phyloP scores from a whole-genome alignment of 2,329 filamentous ascomycete species.

The Huntiella abstrusa region DNA sequence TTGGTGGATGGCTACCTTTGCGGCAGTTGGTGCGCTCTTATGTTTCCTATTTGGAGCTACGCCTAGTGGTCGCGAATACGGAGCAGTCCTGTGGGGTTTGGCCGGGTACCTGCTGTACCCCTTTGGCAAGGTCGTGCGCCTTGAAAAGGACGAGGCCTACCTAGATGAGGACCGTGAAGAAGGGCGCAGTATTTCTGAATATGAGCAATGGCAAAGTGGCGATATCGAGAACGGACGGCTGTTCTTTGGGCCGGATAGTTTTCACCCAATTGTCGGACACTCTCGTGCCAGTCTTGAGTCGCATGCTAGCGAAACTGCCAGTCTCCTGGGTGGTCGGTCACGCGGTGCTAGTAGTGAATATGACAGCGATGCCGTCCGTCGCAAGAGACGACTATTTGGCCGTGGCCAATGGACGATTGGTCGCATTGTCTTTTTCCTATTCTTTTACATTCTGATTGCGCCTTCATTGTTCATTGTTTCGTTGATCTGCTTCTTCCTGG shows the following conservation, averaged over 20 bases:
- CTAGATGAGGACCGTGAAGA: slow-evolving; percentile 88
- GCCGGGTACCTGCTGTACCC: slow-evolving; percentile 82
- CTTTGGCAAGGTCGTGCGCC: slow-evolving; percentile 86
- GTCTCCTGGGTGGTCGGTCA: slow-evolving; percentile 49
- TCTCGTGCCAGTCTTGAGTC: slow-evolving; percentile 82
- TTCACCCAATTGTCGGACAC: slow-evolving; percentile 65
- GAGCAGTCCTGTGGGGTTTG: slow-evolving; percentile 65
- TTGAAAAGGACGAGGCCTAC: slow-evolving; percentile 88
- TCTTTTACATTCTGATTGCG: slow-evolving; percentile 86
- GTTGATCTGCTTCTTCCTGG: slow-evolving; percentile 80
- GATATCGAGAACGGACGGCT: slow-evolving; percentile 89
- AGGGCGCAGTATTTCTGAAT: slow-evolving; percentile 91
- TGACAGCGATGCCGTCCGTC: slow-evolving; percentile 13
- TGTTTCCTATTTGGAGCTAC: slow-evolving; percentile 67
- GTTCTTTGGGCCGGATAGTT: slow-evolving; percentile 71
- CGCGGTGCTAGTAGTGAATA: slow-evolving; percentile 17
- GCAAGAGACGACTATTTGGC: slow-evolving; percentile 76
- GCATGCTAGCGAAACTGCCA: slow-evolving; percentile 66
- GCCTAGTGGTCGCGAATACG: slow-evolving; percentile 70
- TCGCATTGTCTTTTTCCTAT: slow-evolving; percentile 84
- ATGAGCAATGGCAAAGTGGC: slow-evolving; percentile 96
- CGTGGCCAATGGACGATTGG: slow-evolving; percentile 91
- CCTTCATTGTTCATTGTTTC: slow-evolving; percentile 75
- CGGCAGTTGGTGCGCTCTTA: slow-evolving; percentile 52
- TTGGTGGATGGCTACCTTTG: slow-evolving; percentile 79